Base-by-base conservation (phyloP, 495 filamentous ascomycete genomes). In the Annulohypoxylon moriforme region DNA sequence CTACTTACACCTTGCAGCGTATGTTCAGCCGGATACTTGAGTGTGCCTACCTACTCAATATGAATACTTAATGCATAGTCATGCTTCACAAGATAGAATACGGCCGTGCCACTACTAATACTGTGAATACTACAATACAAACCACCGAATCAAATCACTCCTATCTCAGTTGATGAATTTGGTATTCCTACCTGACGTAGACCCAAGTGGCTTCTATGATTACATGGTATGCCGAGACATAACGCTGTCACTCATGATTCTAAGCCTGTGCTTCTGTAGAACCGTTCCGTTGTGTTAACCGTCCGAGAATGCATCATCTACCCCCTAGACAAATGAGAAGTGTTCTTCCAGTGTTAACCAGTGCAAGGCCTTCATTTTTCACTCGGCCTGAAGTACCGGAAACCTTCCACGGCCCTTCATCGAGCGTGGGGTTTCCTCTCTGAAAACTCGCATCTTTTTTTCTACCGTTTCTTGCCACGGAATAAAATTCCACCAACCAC, bases 401-500 rank as follows among this genome's bases (percentile, higher is more conserved):
- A 56, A 22, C 49, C 22, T 49, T 49, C 62, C 20, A 20, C 44
- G 9, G 22, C 18, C 20, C 14, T 36, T 34, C 24, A n/a, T 42
- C 34, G 6, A 34, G 13, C 34, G 36, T 27, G 6, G 10, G 59
- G 29, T 9, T 46, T 49, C 50, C 58, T 59, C 36, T 56, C 18
- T 24, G 16, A 14, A 50, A 20, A n/a, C n/a, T 36, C 42, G 0
- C n/a, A 25, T 4, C 40, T 31, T 5, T 13, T 4, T n/a, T 57
- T 60, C 64, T 68, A 78, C 55, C 76, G 73, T 46, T 63, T 74
- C 60, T 70, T 74, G 42, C 76, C 74, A 18, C 76, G 71, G 76
- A 97, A 85, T 44, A 99, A 76, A 73, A 97, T 85, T 34, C 92
- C 93, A 25, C 95, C 96, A 29, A 98, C 90, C 25, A 97, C 89